phyloP scores from a whole-genome alignment of 169 alveolate genomes.

The Fabrea salina region DNA sequence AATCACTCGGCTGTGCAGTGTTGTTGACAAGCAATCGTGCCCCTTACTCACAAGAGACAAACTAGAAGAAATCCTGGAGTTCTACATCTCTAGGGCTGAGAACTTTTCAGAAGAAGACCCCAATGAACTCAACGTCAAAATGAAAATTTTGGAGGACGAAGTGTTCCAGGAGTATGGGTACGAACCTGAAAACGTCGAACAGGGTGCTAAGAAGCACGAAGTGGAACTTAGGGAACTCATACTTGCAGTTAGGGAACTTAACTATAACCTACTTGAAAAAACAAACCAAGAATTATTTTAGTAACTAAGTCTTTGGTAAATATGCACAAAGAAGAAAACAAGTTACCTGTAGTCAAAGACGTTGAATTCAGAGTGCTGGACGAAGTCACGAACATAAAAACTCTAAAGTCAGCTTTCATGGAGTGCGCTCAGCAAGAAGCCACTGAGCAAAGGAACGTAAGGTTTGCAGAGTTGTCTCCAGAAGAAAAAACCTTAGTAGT shows the following conservation, averaged over 20 bases:
- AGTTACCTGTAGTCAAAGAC: constrained; percentile 3
- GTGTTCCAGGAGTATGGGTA: not conserved
- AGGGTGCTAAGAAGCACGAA: not conserved
- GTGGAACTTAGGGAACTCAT: not conserved
- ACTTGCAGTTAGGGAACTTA: not conserved
- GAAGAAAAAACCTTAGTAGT: not conserved
- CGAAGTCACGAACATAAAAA: not conserved
- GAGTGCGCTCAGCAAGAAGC: not conserved
- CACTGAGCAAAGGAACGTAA: not conserved
- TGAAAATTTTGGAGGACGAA: constrained; percentile 16
- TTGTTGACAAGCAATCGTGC: not conserved
- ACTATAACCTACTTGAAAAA: not conserved
- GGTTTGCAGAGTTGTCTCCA: not conserved
- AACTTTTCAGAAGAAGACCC: not conserved
- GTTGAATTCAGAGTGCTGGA: constrained; percentile 15
- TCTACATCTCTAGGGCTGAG: not conserved
- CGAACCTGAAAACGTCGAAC: constrained; percentile 3
- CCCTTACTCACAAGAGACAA: not conserved
- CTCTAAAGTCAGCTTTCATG: not conserved
- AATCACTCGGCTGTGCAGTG: not conserved
- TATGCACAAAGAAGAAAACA: too few relatives aligned
- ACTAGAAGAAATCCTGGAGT: constrained; percentile 7
- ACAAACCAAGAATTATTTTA: constrained; percentile 14
- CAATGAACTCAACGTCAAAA: not conserved
- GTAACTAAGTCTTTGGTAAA: too few relatives aligned